Conservation (phyloP, 2,329 filamentous ascomycete genomes). For the Capronia americana region DNA sequence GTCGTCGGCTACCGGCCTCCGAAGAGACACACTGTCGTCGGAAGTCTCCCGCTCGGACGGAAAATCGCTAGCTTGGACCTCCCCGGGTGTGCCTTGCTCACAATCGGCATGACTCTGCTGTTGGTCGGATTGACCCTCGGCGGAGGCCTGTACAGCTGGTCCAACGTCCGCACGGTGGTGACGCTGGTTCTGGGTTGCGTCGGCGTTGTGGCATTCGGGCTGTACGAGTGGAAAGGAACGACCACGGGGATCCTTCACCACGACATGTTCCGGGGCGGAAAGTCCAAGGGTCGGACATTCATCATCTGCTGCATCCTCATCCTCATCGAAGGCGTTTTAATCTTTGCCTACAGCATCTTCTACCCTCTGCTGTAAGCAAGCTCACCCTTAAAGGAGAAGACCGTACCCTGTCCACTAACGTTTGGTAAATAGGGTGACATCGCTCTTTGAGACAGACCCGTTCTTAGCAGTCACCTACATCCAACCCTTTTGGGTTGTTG, state of each 20-base stretch:
- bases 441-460: slow-evolving; percentile 29
- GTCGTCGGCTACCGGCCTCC: slow-evolving; percentile 27
- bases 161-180: slow-evolving; percentile 10
- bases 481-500: slow-evolving; percentile 23
- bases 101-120: slow-evolving; percentile 21
- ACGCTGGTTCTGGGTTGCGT: slow-evolving; percentile 20
- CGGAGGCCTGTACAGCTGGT: slow-evolving; percentile 22
- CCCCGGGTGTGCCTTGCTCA: slow-evolving; percentile 15
- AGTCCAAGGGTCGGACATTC: slow-evolving; percentile 22
- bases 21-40: slow-evolving; percentile 24
- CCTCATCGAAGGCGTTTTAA: slow-evolving; percentile 23
- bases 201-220: slow-evolving; percentile 17
- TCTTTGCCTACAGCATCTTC: slow-evolving; percentile 19
- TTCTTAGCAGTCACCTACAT: slow-evolving; percentile 21
- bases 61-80: slow-evolving; percentile 25
- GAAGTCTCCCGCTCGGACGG: slow-evolving; percentile 7
- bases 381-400: slow-evolving; percentile 4
- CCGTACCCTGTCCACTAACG: slow-evolving; percentile 11
- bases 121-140: slow-evolving; percentile 23
- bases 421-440: background rate
- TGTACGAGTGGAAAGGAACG: slow-evolving; percentile 31
- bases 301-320: slow-evolving; percentile 22
- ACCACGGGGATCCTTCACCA: slow-evolving; percentile 26
- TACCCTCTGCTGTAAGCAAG: slow-evolving; percentile 7
- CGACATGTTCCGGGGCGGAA: slow-evolving; percentile 24